phyloP scores from a whole-genome alignment of 805 yeast genomes.

The Brettanomyces custersianus region DNA sequence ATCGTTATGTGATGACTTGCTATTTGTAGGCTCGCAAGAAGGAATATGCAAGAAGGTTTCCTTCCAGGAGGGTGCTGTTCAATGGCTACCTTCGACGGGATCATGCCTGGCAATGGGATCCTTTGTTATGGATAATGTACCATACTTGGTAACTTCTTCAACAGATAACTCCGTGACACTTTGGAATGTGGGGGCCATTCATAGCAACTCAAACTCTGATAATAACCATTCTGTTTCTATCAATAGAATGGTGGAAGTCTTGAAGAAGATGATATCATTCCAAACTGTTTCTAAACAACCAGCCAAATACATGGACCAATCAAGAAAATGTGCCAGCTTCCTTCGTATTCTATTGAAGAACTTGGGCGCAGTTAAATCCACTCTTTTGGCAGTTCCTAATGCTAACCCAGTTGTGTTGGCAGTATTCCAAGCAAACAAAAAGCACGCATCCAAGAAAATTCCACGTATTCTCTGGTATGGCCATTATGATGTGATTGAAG shows the following conservation, averaged over 20 bases:
- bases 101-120: constrained; percentile 47
- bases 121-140: constrained; percentile 29
- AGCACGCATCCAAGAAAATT: constrained; percentile 1
- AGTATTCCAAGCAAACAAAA: constrained; percentile 42
- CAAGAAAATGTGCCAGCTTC: constrained; percentile 79
- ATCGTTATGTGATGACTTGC: constrained; percentile 43
- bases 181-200: constrained; percentile 49
- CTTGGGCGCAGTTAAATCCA: constrained; percentile 62
- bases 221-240: constrained; percentile 7
- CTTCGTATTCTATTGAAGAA: constrained; percentile 51
- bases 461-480: constrained; percentile 79
- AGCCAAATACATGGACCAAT: constrained; percentile 60
- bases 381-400: constrained; percentile 60
- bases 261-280: constrained; percentile 55
- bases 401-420: constrained; percentile 87
- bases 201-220: constrained; percentile 4
- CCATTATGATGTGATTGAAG: constrained; percentile 91
- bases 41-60: constrained; percentile 11
- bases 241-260: constrained; percentile 54
- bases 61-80: neutral
- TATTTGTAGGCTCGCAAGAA: constrained; percentile 51
- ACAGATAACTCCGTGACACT: constrained; percentile 57
- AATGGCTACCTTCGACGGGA: constrained; percentile 1
- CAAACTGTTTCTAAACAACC: constrained; percentile 74
- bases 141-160: constrained; percentile 60